phyloP scores from a whole-genome alignment of 1,284 basidiomycete species.

The Cystobasidium pallidum region DNA sequence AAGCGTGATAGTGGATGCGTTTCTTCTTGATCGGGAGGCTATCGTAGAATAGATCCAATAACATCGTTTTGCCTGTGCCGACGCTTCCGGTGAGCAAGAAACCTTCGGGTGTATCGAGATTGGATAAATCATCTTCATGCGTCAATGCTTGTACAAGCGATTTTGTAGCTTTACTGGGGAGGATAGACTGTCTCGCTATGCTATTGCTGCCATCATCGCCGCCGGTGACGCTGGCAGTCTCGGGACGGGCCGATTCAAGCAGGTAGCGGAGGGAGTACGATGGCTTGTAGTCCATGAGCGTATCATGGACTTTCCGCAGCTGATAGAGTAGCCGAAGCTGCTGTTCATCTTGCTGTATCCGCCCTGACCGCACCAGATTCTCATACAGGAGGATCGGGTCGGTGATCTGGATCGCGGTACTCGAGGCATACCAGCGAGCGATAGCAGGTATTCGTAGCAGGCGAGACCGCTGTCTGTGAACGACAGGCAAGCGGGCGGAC shows the following conservation, averaged over 20 bases:
- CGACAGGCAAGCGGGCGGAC: neutral
- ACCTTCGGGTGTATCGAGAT: constrained; percentile 64
- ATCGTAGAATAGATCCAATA: constrained; percentile 70
- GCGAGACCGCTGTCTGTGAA: neutral
- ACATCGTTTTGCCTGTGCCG: constrained; percentile 65
- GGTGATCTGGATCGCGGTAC: constrained; percentile 49
- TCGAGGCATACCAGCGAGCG: constrained; percentile 8
- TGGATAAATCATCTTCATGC: constrained; percentile 66
- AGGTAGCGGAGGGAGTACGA: constrained; percentile 56
- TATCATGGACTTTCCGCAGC: constrained; percentile 62
- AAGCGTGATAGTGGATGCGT: constrained; percentile 69
- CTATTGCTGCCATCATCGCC: constrained; percentile 35
- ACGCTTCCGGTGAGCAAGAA: constrained; percentile 62
- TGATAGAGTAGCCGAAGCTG: constrained; percentile 68
- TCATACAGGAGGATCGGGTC: constrained; percentile 63
- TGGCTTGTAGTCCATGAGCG: constrained; percentile 63
- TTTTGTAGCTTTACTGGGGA: constrained; percentile 46
- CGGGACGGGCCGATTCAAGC: constrained; percentile 46
- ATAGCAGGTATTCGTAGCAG: neutral
- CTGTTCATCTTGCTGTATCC: constrained; percentile 66
- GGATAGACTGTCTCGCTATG: constrained; percentile 44
- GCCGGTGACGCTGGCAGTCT: neutral
- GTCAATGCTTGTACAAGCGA: constrained; percentile 63
- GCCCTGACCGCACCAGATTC: constrained; percentile 61
- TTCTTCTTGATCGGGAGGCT: constrained; percentile 67